Evolutionary conservation across 1,284 basidiomycete genomes (phyloP).

Genomic region (Apiotrichum mycotoxinovorans): DNA sequence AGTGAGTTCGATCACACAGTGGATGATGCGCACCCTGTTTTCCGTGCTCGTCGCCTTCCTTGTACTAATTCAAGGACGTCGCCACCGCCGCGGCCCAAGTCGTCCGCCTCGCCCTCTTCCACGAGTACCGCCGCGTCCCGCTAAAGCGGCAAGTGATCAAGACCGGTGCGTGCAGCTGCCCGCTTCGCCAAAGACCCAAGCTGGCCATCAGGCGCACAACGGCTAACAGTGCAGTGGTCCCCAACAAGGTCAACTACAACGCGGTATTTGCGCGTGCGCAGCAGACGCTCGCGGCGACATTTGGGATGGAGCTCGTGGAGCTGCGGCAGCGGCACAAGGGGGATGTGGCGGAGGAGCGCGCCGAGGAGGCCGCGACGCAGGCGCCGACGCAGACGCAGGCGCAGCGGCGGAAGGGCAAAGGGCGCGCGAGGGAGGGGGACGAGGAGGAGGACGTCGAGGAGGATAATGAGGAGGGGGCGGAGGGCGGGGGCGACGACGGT

Average conservation of each 20-base stretch:
- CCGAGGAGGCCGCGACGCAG: slow-evolving; percentile 12
- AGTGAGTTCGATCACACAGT: not conserved
- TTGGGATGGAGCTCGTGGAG: slow-evolving; percentile 47
- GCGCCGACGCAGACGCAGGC: slow-evolving; percentile 17
- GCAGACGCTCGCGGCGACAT: slow-evolving; percentile 24
- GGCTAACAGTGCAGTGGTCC: slow-evolving; percentile 24
- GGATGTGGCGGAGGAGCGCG: slow-evolving; percentile 5
- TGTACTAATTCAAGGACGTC: slow-evolving; percentile 30
- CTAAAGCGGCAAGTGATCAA: slow-evolving; percentile 37
- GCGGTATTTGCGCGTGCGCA: slow-evolving; percentile 35
- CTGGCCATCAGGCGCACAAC: too few relatives aligned
- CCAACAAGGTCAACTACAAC: slow-evolving; percentile 27
- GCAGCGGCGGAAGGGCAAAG: slow-evolving; percentile 26
- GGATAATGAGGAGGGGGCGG: slow-evolving; percentile 26
- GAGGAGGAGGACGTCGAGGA: slow-evolving; percentile 27
- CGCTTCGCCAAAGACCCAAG: not conserved
- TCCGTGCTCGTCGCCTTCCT: not conserved
- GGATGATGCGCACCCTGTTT: not conserved
- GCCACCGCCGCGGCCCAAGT: slow-evolving; percentile 31
- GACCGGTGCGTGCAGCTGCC: slow-evolving; percentile 24
- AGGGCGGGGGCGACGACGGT: slow-evolving; percentile 2
- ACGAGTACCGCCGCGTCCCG: slow-evolving; percentile 37
- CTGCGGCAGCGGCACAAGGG: slow-evolving; percentile 30
- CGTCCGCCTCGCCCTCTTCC: slow-evolving; percentile 42
- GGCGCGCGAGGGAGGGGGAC: slow-evolving; percentile 18